Base-by-base conservation (phyloP, 2,329 filamentous ascomycete species). In the Colletotrichum filicis region DNA sequence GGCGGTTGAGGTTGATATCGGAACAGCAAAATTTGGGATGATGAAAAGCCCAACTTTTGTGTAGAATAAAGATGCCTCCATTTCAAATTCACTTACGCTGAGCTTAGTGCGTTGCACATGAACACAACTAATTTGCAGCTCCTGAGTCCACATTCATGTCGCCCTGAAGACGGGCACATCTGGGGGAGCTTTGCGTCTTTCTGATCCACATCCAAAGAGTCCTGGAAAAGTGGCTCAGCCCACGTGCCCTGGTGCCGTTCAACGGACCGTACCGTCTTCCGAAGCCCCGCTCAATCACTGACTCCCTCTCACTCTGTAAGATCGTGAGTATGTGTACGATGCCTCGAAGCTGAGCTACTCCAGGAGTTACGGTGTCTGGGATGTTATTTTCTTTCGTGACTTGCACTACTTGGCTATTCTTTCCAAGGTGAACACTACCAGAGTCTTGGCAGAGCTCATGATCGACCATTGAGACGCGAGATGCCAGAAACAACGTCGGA, bases 251-350 rank as follows among this genome's bases (percentile, higher is more conserved):
- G 7, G 24, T 2, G 37, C 64, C 37, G n/a, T 60, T n/a, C 6
- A 52, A 24, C 37, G 64, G 64, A n/a, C 56, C 64, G 55, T 67
- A 61, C 64, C 64, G 64, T 52, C 55, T 32, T 37, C 55, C 55
- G 37, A 26, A 32, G n/a, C 19, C 42, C 42, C 42, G 42, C 42
- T 49, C 16, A 19, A n/a, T 0, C 7, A 22, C 42, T 49, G 19
- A 49, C 42, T 8, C 22, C 19, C 19, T 9, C 19, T n/a, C 3
- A 49, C 19, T 49, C 7, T n/a, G 42, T 4, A 22, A 22, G 1
- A 49, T 49, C 3, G 5, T 19, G 19, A 49, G 4, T 4, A 49
- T 22, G 19, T 7, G 19, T n/a, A n/a, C 19, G 8, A 11, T 22
- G 19, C 16, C 42, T 49, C 7, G 3, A 19, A 49, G 19, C 19